Percentiles rank a stretch among this genome's conserved stretches.
phyloP scores from a whole-genome alignment of 257 asterid genomes.

The Nicotiana paniculata region DNA sequence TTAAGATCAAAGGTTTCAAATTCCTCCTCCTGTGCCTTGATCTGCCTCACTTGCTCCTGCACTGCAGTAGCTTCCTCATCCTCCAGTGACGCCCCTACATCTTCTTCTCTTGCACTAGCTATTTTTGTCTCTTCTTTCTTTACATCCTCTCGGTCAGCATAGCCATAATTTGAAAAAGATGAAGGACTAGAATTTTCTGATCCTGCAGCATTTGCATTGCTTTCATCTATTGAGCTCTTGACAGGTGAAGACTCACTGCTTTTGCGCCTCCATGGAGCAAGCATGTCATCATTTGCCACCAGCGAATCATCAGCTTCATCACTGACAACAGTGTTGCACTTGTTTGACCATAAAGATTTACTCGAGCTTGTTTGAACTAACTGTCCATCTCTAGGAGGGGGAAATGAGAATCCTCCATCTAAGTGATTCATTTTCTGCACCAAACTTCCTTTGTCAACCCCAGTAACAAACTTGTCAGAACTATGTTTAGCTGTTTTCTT shows the following conservation, averaged over 20 bases:
- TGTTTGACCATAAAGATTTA: constrained; percentile 65
- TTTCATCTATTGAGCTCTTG: constrained; percentile 66
- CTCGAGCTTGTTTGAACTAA: constrained; percentile 44
- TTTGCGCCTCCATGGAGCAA: constrained; percentile 64
- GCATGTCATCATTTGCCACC: constrained; percentile 53
- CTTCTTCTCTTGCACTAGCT: constrained; percentile 50
- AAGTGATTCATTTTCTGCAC: constrained; percentile 32
- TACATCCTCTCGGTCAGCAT: constrained; percentile 45
- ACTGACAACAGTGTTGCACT: constrained; percentile 33
- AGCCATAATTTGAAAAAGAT: constrained; percentile 68
- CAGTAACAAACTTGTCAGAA: constrained; percentile 42
- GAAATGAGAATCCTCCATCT: constrained; percentile 88
- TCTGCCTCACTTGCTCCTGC: constrained; percentile 97
- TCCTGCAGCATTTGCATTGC: constrained; percentile 36
- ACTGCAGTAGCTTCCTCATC: constrained; percentile 97
- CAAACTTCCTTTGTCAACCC: constrained; percentile 37
- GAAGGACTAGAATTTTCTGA: constrained; percentile 85
- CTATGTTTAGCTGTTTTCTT: constrained; percentile 34
- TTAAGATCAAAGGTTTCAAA: constrained; percentile 90
- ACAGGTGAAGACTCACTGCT: constrained; percentile 63
- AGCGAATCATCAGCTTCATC: constrained; percentile 52
- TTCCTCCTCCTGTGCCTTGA: constrained; percentile 96
- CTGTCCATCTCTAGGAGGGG: constrained; percentile 80
- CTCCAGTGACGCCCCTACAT: constrained; percentile 56
- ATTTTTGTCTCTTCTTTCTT: constrained; percentile 43